Conservation (phyloP, 208 protist genomes). For the Porcisia hertigi region DNA sequence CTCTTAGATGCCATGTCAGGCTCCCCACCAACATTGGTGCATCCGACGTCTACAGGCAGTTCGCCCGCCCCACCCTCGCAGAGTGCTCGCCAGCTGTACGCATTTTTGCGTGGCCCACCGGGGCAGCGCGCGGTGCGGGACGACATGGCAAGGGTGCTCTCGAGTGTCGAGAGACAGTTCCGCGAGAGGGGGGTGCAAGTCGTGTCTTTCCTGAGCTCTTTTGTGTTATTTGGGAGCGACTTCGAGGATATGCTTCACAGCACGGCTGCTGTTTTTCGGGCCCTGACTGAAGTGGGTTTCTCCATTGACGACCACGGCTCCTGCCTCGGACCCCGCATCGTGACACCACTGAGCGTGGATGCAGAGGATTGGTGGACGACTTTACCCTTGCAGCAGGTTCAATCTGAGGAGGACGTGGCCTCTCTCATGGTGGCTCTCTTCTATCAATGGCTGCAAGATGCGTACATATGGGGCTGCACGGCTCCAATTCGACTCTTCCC, state of each 20-base stretch:
- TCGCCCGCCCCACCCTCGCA: background rate
- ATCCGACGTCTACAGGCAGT: background rate
- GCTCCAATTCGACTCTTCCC: slow-evolving; percentile 45
- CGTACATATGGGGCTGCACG: slow-evolving; percentile 58
- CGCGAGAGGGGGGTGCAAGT: slow-evolving; percentile 29
- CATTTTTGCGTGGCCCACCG: slow-evolving; percentile 52
- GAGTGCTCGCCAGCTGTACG: slow-evolving; percentile 28
- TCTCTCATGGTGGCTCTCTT: slow-evolving; percentile 53
- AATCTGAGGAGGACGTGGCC: slow-evolving; percentile 36
- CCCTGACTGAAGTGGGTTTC: slow-evolving; percentile 51
- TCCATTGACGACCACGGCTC: slow-evolving; percentile 44
- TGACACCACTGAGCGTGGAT: slow-evolving; percentile 23
- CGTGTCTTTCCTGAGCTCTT: slow-evolving; percentile 49
- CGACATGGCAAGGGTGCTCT: slow-evolving; percentile 47
- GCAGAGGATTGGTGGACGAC: slow-evolving; percentile 44
- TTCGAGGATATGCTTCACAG: slow-evolving; percentile 57
- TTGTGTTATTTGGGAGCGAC: slow-evolving; percentile 43
- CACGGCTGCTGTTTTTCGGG: slow-evolving; percentile 61
- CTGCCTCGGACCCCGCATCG: slow-evolving; percentile 44
- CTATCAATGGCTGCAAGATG: slow-evolving; percentile 67
- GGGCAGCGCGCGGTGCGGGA: slow-evolving; percentile 48
- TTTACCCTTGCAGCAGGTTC: slow-evolving; percentile 37
- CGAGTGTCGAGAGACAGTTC: slow-evolving; percentile 43
- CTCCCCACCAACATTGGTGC: background rate
- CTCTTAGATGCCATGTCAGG: background rate